Percentiles rank a stretch among this genome's conserved stretches.
phyloP scores from a whole-genome alignment of 257 asterid species.

The Parsonsia alboflavescens region DNA sequence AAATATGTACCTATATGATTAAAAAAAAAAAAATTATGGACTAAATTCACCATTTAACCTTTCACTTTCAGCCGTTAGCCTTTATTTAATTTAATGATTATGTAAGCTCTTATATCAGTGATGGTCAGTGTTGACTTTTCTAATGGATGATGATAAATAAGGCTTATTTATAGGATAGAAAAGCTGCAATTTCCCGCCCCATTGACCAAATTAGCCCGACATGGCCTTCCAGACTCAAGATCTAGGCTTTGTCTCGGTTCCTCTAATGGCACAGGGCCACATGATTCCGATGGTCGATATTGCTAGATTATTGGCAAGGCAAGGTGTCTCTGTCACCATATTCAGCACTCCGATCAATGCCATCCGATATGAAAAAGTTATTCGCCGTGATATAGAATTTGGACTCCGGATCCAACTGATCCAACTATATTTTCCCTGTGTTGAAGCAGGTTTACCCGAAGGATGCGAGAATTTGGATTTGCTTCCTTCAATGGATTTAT shows the following conservation, averaged over 20 bases:
- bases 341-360: constrained; percentile 38
- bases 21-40: no score
- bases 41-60: no score
- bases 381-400: constrained; percentile 26
- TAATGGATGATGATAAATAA: no score
- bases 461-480: constrained; percentile 46
- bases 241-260: constrained; percentile 46
- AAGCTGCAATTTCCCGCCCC: neutral
- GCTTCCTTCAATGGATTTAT: constrained; percentile 24
- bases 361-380: constrained; percentile 15
- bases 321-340: constrained; percentile 35
- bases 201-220: neutral
- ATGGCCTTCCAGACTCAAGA: constrained; percentile 32
- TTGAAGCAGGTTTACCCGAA: constrained; percentile 40
- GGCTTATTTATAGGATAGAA: neutral
- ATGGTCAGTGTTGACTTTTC: neutral
- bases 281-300: constrained; percentile 47
- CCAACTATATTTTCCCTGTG: constrained; percentile 34
- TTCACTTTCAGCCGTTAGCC: no score
- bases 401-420: constrained; percentile 24
- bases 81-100: no score
- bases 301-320: constrained; percentile 34
- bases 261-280: constrained; percentile 58
- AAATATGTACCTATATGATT: no score
- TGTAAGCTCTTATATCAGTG: neutral